A percentile compares a stretch with the other conserved stretches of the same genome.
Conservation (phyloP, 495 filamentous ascomycete genomes). For the Annulohypoxylon bovei region DNA sequence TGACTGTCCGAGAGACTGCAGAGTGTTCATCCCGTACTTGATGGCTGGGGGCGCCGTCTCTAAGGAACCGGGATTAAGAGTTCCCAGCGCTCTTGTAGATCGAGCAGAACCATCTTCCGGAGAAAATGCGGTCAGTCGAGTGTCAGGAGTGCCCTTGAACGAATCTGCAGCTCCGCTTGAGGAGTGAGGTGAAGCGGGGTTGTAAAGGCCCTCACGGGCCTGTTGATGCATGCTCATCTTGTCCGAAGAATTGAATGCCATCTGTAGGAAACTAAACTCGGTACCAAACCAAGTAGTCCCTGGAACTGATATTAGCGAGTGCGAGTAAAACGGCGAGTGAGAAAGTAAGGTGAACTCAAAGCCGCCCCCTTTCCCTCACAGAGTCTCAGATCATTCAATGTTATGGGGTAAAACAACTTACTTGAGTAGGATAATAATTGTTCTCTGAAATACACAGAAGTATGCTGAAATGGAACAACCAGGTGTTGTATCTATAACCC, state of each 20-base stretch:
- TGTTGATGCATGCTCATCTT: constrained; percentile 47
- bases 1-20: constrained; percentile 30
- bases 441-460: constrained; percentile 12
- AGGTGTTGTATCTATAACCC: neutral
- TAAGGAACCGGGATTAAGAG: constrained; percentile 34
- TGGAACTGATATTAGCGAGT: neutral
- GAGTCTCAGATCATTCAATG: neutral
- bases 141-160: constrained; percentile 70
- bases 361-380: no score
- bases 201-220: constrained; percentile 51
- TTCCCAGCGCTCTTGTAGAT: constrained; percentile 45
- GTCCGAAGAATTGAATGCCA: constrained; percentile 2
- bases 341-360: neutral
- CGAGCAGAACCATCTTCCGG: constrained; percentile 62
- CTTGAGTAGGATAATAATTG: neutral
- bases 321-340: neutral
- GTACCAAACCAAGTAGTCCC: neutral
- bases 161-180: constrained; percentile 65
- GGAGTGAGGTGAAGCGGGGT: constrained; percentile 65
- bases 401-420: neutral
- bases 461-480: constrained; percentile 16
- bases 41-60: constrained; percentile 24
- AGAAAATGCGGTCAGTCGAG: constrained; percentile 70
- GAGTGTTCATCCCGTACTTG: constrained; percentile 30
- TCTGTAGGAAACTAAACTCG: neutral